Percentiles rank a stretch among this genome's conserved stretches.
These are phyloP conservation scores for Endoconidiophora laricicola DNA, from an alignment of 2,329 filamentous ascomycete genomes.

Conservation along the genomic window DNA sequence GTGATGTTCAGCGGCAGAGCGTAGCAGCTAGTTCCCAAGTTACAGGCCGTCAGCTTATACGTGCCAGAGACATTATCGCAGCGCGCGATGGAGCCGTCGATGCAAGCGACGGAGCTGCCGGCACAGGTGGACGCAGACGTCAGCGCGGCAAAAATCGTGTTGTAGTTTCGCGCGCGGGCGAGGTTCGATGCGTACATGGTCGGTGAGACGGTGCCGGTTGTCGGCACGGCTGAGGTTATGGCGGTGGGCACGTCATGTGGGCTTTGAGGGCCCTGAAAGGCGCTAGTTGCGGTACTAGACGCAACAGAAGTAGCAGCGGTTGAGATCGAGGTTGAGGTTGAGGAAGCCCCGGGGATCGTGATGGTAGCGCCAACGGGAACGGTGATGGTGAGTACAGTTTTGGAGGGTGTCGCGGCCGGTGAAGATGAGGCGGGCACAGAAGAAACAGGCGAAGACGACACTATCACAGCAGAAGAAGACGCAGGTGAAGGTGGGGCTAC, in stretches of 20 bases:
- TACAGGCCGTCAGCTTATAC: constrained; percentile 27
- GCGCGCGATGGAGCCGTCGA: constrained; percentile 30
- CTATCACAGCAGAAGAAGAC: no score
- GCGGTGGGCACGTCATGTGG: constrained; percentile 25
- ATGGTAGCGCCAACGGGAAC: no score
- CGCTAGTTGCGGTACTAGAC: constrained; percentile 20
- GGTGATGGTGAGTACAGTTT: no score
- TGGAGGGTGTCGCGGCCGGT: no score
- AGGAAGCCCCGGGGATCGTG: neutral
- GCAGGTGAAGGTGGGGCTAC: neutral
- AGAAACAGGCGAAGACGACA: neutral
- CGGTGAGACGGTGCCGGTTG: constrained; percentile 26
- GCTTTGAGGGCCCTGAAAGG: no score
- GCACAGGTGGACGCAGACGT: constrained; percentile 31
- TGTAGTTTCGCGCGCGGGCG: constrained; percentile 27
- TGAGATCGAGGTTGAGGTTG: neutral
- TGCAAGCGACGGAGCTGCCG: constrained; percentile 33
- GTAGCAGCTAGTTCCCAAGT: constrained; percentile 27
- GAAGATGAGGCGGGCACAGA: neutral
- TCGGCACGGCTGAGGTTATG: constrained; percentile 20
- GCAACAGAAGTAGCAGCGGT: neutral
- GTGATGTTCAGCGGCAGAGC: constrained; percentile 36
- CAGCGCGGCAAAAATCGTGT: constrained; percentile 29
- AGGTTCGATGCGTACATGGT: constrained; percentile 29
- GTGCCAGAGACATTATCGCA: constrained; percentile 25